Conservation (phyloP, 2,329 filamentous ascomycete species). For the Dendryphion nanum region DNA sequence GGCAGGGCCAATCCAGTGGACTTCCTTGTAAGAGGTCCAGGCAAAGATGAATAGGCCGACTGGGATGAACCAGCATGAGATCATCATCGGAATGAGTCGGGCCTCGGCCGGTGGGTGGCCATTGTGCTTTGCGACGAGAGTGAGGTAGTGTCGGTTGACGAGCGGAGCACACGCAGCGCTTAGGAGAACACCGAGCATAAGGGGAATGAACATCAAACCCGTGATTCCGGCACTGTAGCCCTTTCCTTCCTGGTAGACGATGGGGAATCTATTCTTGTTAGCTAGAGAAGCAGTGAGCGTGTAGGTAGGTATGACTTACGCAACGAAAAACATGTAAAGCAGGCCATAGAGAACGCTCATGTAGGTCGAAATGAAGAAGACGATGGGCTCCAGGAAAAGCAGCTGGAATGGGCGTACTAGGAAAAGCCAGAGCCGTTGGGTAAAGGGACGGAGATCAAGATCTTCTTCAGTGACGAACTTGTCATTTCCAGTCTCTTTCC, state of each 20-base stretch:
- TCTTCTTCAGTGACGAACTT: constrained; percentile 78
- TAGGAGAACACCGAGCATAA: constrained; percentile 71
- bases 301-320: constrained; percentile 29
- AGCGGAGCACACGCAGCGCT: constrained; percentile 67
- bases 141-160: constrained; percentile 80
- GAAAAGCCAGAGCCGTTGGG: constrained; percentile 70
- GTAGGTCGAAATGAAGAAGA: constrained; percentile 79
- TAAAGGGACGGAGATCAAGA: constrained; percentile 68
- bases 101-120: constrained; percentile 75
- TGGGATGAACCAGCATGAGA: constrained; percentile 58
- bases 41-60: constrained; percentile 67
- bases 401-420: constrained; percentile 81
- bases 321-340: constrained; percentile 74
- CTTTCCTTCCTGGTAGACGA: constrained; percentile 76
- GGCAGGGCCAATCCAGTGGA: constrained; percentile 71
- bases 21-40: constrained; percentile 63
- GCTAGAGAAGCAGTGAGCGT: constrained; percentile 38
- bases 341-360: constrained; percentile 79
- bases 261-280: constrained; percentile 52
- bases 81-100: constrained; percentile 73
- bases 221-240: constrained; percentile 72
- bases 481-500: constrained; percentile 64
- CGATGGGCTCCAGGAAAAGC: constrained; percentile 79
- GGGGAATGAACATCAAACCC: constrained; percentile 82
- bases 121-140: constrained; percentile 59